These are phyloP conservation scores for Rhizoclosmatium globosum DNA, from an alignment of 192 early-diverging fungal species.

Conservation along the genomic window DNA sequence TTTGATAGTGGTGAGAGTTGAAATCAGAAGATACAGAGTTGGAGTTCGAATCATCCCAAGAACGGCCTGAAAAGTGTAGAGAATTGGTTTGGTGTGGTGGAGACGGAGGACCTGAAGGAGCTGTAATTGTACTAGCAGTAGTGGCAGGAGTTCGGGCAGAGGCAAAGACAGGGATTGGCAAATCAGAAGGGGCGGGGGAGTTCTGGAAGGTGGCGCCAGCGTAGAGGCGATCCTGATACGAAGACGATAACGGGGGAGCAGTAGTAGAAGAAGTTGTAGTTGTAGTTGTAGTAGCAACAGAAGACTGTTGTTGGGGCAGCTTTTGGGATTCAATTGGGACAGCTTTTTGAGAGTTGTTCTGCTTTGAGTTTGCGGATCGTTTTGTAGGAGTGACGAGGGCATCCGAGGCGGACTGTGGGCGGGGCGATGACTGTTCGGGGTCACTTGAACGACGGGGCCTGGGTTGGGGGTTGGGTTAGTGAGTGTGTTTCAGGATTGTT, in stretches of 20 bases:
- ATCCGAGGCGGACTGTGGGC: no score
- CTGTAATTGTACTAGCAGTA: not conserved
- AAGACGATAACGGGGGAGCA: not conserved
- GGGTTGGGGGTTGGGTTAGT: no score
- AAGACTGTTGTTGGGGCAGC: not conserved
- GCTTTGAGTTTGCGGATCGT: not conserved
- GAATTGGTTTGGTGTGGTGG: not conserved
- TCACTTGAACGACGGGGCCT: no score
- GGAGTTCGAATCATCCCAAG: no score
- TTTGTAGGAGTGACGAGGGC: not conserved
- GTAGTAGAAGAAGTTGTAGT: not conserved
- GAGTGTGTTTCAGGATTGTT: no score
- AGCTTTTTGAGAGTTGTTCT: not conserved
- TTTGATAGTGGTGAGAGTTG: no score
- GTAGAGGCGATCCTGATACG: conserved; percentile 38
- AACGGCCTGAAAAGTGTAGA: no score
- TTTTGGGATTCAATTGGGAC: not conserved
- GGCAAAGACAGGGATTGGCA: conserved; percentile 60
- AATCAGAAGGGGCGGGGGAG: conserved; percentile 51
- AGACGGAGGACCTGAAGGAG: not conserved
- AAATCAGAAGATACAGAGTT: no score
- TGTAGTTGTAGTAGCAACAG: not conserved
- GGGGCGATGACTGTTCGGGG: no score
- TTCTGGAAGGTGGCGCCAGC: conserved; percentile 65
- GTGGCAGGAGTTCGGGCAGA: not conserved